phyloP scores from a whole-genome alignment of 108 stramenopile species.

The Thalassiosira profunda region DNA sequence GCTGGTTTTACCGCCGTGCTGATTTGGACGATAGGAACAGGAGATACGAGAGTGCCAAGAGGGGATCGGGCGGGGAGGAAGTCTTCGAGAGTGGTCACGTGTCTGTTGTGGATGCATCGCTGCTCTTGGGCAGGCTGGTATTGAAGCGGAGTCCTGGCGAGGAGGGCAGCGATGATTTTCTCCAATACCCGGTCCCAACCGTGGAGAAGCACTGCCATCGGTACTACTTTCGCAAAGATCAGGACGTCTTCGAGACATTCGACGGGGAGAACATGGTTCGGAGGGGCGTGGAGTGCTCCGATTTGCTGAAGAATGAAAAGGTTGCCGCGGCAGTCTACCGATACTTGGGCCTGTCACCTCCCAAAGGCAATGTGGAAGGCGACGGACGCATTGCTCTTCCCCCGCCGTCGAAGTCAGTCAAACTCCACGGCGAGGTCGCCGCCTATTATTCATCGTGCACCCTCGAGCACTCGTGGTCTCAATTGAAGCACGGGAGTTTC shows the following conservation, averaged over 20 bases:
- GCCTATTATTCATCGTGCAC: conserved; percentile 12
- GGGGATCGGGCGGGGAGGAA: neutral
- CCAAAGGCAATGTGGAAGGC: neutral
- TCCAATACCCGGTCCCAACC: neutral
- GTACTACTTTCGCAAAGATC: conserved; percentile 10
- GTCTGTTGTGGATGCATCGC: conserved; percentile 13
- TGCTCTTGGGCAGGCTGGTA: conserved; percentile 11
- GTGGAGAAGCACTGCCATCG: conserved; percentile 3
- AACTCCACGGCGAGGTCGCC: no score
- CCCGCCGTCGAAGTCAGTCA: no score
- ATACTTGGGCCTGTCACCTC: conserved; percentile 1
- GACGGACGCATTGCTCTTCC: no score
- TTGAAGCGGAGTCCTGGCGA: neutral
- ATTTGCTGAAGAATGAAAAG: neutral
- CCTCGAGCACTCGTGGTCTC: conserved; percentile 5
- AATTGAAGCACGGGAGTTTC: neutral
- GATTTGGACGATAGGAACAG: conserved; percentile 7
- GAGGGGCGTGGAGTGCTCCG: conserved; percentile 12
- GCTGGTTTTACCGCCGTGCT: conserved; percentile 38
- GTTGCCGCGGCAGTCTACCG: neutral
- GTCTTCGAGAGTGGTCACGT: conserved; percentile 21
- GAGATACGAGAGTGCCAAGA: neutral
- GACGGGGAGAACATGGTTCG: neutral
- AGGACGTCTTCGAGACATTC: conserved; percentile 9
- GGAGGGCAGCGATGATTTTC: neutral